Conservation (phyloP, 2,329 filamentous ascomycete species). For the Colletotrichum trifolii region DNA sequence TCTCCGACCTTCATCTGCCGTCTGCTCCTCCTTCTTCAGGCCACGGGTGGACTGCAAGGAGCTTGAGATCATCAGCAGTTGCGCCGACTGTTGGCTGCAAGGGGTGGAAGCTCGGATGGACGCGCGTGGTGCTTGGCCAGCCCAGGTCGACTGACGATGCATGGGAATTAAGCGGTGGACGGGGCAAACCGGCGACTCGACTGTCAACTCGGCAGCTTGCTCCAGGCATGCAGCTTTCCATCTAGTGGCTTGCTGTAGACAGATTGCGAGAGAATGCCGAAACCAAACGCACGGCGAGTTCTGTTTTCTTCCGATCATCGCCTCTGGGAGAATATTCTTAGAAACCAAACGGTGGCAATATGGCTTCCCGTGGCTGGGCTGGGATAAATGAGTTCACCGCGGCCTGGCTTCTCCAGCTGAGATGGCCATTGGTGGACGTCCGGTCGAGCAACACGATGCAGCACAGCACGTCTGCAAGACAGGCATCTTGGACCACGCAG, state of each 20-base stretch:
- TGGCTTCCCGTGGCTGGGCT: neutral
- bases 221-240: conserved; percentile 20
- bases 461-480: neutral
- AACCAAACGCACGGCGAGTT: conserved; percentile 6
- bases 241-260: neutral
- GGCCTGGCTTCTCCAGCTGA: too few species aligned
- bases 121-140: neutral
- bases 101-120: neutral
- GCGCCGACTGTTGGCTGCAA: neutral
- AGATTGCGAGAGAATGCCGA: neutral
- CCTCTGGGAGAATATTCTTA: neutral
- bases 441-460: neutral
- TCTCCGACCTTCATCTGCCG: conserved; percentile 1
- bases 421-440: neutral
- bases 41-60: too few species aligned
- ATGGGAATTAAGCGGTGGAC: neutral
- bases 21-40: neutral
- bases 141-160: neutral
- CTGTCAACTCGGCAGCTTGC: conserved; percentile 12
- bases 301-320: neutral
- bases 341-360: conserved; percentile 9
- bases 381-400: neutral
- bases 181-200: conserved; percentile 1
- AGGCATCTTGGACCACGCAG: neutral
- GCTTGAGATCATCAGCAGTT: neutral